Conservation (phyloP, 495 filamentous ascomycete genomes). For the Usnea hakonensis region DNA sequence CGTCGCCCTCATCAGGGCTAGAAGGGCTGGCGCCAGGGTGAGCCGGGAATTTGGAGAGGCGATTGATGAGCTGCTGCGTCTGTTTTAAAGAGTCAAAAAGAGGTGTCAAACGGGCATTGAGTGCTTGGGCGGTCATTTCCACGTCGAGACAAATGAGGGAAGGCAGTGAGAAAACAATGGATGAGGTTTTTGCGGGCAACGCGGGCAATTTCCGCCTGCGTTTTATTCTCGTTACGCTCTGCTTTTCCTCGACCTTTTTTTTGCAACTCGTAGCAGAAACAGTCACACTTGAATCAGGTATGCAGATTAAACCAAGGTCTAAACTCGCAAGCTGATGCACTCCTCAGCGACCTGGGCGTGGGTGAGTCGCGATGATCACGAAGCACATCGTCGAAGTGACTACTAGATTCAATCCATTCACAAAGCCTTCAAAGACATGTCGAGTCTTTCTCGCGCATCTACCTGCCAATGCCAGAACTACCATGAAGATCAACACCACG, state of each 20-base stretch:
- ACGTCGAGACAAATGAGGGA: neutral
- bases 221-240: constrained; percentile 20
- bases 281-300: neutral
- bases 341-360: neutral
- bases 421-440: constrained; percentile 62
- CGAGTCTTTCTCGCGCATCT: constrained; percentile 80
- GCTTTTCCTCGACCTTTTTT: neutral
- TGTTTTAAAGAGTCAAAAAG: constrained; percentile 61
- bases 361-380: constrained; percentile 62
- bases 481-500: constrained; percentile 70
- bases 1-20: constrained; percentile 49
- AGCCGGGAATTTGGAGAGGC: constrained; percentile 61
- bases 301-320: neutral
- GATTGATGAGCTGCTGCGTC: constrained; percentile 65
- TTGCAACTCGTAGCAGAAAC: neutral
- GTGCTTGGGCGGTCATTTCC: constrained; percentile 33
- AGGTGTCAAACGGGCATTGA: constrained; percentile 58
- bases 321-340: neutral
- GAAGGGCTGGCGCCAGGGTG: constrained; percentile 51
- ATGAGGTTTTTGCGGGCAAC: neutral
- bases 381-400: constrained; percentile 75
- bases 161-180: neutral
- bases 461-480: constrained; percentile 65
- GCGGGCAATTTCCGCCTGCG: constrained; percentile 9
- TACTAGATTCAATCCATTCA: constrained; percentile 90